Conservation (phyloP, 805 yeast genomes). For the Teunomyces kruisii region DNA sequence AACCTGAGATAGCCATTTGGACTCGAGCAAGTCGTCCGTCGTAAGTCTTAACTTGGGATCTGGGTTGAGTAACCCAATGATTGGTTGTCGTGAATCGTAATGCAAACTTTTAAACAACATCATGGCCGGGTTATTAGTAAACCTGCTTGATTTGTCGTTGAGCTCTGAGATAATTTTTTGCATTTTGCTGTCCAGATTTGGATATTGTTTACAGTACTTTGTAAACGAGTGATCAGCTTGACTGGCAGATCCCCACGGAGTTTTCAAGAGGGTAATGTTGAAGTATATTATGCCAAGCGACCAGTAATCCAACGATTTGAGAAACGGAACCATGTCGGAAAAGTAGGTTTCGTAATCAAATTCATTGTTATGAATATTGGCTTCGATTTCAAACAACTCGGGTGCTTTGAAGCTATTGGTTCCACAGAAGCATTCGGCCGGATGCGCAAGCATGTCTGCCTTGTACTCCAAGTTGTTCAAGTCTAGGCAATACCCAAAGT, state of each 20-base stretch:
- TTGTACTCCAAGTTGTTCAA: conserved; percentile 10
- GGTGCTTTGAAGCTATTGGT: conserved; percentile 58
- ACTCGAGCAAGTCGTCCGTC: conserved; percentile 24
- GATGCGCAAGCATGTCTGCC: conserved; percentile 7
- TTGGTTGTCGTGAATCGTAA: conserved; percentile 34
- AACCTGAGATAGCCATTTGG: conserved; percentile 39
- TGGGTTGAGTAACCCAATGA: conserved; percentile 37
- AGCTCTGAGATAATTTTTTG: conserved; percentile 12
- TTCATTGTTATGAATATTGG: conserved; percentile 8
- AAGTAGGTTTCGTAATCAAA: conserved; percentile 3
- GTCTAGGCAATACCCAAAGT: conserved; percentile 48
- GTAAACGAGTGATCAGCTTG: conserved; percentile 17
- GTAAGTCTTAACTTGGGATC: conserved; percentile 21
- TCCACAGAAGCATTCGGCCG: conserved; percentile 39
- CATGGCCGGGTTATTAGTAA: conserved; percentile 31
- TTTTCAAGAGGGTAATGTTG: conserved; percentile 41
- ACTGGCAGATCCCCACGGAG: conserved; percentile 49
- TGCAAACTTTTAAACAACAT: conserved; percentile 34
- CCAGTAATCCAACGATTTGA: conserved; percentile 50
- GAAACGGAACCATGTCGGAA: conserved; percentile 12
- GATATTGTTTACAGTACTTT: conserved; percentile 27
- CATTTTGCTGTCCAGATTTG: conserved; percentile 13
- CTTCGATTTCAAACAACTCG: conserved; percentile 38
- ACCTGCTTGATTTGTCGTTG: conserved; percentile 12
- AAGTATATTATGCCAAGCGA: conserved; percentile 51